Evolutionary conservation across 2,329 filamentous ascomycete species (phyloP), one percentile per base, ranked within the genome.

Genomic region (Beauveria scarabaeidicola): DNA sequence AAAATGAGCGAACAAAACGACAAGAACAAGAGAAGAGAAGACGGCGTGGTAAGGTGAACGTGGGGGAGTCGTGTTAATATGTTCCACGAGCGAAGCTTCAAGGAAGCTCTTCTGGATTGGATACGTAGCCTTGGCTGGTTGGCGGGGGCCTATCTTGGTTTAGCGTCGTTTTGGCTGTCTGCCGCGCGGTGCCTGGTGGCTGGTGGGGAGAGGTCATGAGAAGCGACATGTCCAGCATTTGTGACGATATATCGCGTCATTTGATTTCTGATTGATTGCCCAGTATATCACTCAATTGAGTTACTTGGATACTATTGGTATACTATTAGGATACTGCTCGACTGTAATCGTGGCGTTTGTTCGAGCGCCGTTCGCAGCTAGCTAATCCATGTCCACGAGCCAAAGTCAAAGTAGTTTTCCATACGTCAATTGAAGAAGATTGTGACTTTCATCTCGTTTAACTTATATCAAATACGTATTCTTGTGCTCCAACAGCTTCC

Each of bases 51-150:
- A 29, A 36, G 46, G 13, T 44, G 27, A 29, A 51, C 32, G 27
- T 21, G 47, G 44, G 41, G 43, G 32, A 25, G 55, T 15, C 46
- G 56, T 58, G 56, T 58, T 59, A 41, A 52, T 47, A 32, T 40
- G 27, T 43, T 58, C 58, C 58, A 50, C 51, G 58, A 43, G 15
- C 13, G 44, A 54, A 60, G 59, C 59, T 60, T 44, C 53, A 60
- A 40, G 58, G 58, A 60, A n/a, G 25, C 43, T 51, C 32, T 36
- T 36, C 32, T 56, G 59, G 47, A 52, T 52, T 60, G 58, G 59
- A 60, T 60, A 60, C 59, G 59, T 60, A 52, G 59, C 59, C 59
- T 60, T 52, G 44, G 27, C 44, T 50, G 52, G 40, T 50, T 44
- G 58, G 52, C 3, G 52, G 44, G 38, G 43, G 36, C 52, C 46